Evolutionary conservation across 78 protist species (phyloP).

Genomic region (Anaeramoeba flamelloides): DNA sequence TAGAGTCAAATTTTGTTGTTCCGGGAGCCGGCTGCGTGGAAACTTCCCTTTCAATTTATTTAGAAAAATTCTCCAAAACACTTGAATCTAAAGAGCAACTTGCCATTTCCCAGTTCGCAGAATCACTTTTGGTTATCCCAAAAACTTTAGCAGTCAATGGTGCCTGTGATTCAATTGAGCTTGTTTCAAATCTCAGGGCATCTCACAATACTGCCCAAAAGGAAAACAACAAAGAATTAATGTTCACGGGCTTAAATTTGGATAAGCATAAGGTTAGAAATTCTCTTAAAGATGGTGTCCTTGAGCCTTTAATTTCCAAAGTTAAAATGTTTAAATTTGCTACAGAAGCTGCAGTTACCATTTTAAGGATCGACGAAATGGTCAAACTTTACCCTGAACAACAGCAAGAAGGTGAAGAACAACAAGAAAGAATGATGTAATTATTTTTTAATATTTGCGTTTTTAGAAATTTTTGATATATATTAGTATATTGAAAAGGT

Average conservation of each 20-base stretch:
- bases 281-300: constrained; percentile 83
- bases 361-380: not conserved
- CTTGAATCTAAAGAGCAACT: constrained; percentile 80
- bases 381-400: no score
- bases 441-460: no score
- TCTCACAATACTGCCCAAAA: constrained; percentile 73
- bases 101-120: constrained; percentile 91
- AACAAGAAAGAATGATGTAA: no score
- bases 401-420: no score
- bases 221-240: constrained; percentile 27
- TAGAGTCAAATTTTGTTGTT: constrained; percentile 57
- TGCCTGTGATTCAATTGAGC: constrained; percentile 92
- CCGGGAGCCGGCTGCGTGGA: constrained; percentile 91
- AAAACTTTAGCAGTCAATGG: constrained; percentile 87
- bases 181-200: constrained; percentile 80
- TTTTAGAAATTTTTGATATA: no score
- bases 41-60: constrained; percentile 80
- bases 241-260: constrained; percentile 26
- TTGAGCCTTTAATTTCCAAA: constrained; percentile 93
- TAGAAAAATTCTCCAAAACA: constrained; percentile 77
- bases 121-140: constrained; percentile 91
- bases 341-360: constrained; percentile 93
- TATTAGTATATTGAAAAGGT: no score
- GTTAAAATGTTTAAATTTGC: constrained; percentile 83
- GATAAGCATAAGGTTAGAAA: constrained; percentile 17